Evolutionary conservation across 192 early-diverging fungal species (phyloP).

Genomic region (Phycomyces blakesleeanus): DNA sequence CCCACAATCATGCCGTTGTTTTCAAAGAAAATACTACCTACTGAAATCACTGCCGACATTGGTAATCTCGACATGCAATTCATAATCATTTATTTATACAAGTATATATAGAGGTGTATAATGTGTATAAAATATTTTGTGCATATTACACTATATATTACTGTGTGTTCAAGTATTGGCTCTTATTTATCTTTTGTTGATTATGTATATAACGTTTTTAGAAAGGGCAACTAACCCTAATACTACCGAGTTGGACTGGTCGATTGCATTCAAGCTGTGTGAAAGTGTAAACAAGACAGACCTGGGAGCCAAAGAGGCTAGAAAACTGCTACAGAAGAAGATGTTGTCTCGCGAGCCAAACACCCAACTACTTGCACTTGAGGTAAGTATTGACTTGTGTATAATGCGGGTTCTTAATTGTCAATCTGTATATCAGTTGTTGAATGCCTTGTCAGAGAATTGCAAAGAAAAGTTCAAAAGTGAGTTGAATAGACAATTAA

Average conservation of each 20-base stretch:
- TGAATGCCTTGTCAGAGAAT: conserved; percentile 31
- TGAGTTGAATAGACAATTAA: background rate
- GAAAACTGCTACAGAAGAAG: conserved; percentile 36
- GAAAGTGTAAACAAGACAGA: conserved; percentile 26
- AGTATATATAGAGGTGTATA: too few species aligned
- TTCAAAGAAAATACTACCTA: conserved; percentile 36
- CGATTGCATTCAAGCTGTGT: conserved; percentile 26
- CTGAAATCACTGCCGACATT: conserved; percentile 34
- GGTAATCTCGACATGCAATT: conserved; percentile 23
- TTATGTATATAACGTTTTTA: too few species aligned
- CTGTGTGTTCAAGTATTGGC: too few species aligned
- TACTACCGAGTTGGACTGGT: conserved; percentile 31
- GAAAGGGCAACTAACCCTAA: conserved; percentile 23
- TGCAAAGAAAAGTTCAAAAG: conserved; percentile 23
- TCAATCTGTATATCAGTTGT: conserved; percentile 3
- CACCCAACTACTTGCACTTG: conserved; percentile 25
- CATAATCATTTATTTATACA: too few species aligned
- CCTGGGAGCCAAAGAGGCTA: conserved; percentile 35
- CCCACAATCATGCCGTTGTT: conserved; percentile 31
- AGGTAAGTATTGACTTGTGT: too few species aligned
- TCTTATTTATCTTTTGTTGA: too few species aligned
- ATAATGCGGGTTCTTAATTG: background rate
- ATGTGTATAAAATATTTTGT: too few species aligned
- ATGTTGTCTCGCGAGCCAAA: conserved; percentile 13
- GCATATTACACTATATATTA: too few species aligned